These are phyloP conservation scores for Pseudocercospora cruenta DNA, from an alignment of 2,329 filamentous ascomycete species.

Conservation along the genomic window DNA sequence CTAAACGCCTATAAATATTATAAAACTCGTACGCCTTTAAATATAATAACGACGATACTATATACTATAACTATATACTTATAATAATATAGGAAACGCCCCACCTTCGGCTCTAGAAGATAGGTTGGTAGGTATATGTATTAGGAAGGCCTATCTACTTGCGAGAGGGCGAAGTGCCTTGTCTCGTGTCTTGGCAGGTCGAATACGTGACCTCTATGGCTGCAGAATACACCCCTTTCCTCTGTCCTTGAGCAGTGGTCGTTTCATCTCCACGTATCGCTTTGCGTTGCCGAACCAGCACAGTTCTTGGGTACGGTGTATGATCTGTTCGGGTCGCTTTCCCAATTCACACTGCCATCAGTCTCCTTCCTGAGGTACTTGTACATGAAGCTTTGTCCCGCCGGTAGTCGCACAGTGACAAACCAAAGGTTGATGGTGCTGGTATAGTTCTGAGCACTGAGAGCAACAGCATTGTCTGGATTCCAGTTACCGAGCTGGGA, in stretches of 20 bases:
- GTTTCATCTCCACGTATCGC: conserved; percentile 32
- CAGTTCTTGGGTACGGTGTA: conserved; percentile 28
- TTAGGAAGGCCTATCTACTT: too few relatives aligned
- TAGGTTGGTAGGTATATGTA: too few relatives aligned
- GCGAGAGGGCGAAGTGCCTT: too few relatives aligned
- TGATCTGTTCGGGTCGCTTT: conserved; percentile 42
- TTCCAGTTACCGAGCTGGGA: conserved; percentile 65
- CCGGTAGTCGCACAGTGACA: conserved; percentile 54
- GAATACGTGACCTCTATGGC: too few relatives aligned
- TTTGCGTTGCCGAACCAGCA: conserved; percentile 24
- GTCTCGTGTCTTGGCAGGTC: too few relatives aligned
- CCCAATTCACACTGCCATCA: conserved; percentile 63
- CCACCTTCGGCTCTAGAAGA: too few relatives aligned
- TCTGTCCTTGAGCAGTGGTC: neutral
- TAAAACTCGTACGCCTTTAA: too few relatives aligned
- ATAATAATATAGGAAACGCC: too few relatives aligned
- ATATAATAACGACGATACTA: too few relatives aligned
- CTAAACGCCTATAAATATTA: too few relatives aligned
- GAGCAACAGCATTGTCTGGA: conserved; percentile 53
- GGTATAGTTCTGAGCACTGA: conserved; percentile 64
- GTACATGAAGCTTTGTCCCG: conserved; percentile 63
- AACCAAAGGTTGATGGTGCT: conserved; percentile 63
- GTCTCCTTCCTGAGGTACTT: conserved; percentile 67
- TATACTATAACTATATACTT: too few relatives aligned
- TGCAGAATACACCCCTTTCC: too few relatives aligned